Conservation (phyloP, 2,329 filamentous ascomycete species). For the Neocatenulostroma microsporum region DNA sequence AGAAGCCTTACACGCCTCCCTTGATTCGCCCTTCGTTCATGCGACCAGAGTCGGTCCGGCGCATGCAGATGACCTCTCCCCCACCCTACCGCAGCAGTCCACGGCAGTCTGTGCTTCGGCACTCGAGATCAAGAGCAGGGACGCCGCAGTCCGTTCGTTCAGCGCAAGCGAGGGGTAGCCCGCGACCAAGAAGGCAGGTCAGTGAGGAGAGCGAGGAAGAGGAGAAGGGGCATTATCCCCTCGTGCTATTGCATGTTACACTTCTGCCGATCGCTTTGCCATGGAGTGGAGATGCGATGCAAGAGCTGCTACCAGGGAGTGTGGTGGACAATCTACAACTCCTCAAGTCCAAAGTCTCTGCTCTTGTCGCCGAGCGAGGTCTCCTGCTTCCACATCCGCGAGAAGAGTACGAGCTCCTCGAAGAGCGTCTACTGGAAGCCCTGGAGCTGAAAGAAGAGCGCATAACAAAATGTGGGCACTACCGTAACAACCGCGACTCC, state of each 20-base stretch:
- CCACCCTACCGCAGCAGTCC: constrained; percentile 41
- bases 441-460: constrained; percentile 63
- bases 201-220: constrained; percentile 11
- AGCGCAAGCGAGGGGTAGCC: constrained; percentile 44
- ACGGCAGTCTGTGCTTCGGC: constrained; percentile 12
- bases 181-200: constrained; percentile 40
- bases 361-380: constrained; percentile 65
- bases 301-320: constrained; percentile 44
- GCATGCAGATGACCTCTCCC: constrained; percentile 65
- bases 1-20: constrained; percentile 47
- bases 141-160: constrained; percentile 33
- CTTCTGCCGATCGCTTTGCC: constrained; percentile 62
- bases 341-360: constrained; percentile 61
- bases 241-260: constrained; percentile 71
- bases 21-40: constrained; percentile 56
- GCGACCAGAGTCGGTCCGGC: constrained; percentile 60
- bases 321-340: constrained; percentile 55
- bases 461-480: constrained; percentile 69
- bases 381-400: constrained; percentile 70
- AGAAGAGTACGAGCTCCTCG: constrained; percentile 70
- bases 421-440: constrained; percentile 68
- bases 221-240: constrained; percentile 39
- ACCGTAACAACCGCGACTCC: constrained; percentile 53
- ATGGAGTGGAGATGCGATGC: constrained; percentile 47
- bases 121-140: constrained; percentile 40